A percentile compares a stretch with the other conserved stretches of the same genome.
Evolutionary conservation across 257 asterid genomes (phyloP).

Genomic region (Solanum peruvianum): DNA sequence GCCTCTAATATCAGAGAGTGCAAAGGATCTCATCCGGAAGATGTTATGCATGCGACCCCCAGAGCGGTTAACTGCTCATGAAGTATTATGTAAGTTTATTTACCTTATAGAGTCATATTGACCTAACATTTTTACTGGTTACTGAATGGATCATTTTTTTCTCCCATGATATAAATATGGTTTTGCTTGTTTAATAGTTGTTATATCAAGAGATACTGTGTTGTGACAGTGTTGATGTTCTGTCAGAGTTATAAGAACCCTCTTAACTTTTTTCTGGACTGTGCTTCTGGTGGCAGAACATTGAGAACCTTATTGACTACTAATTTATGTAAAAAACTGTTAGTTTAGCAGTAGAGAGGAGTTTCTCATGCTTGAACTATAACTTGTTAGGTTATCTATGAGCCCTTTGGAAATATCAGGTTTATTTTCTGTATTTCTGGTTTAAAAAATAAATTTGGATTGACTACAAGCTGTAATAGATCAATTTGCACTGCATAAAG

Average conservation of each 20-base stretch:
- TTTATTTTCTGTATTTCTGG: background rate
- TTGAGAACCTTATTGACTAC: background rate
- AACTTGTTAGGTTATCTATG: background rate
- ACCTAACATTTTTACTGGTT: background rate
- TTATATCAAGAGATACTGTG: background rate
- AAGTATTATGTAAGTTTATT: conserved; percentile 67
- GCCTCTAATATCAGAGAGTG: conserved; percentile 77
- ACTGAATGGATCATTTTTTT: background rate
- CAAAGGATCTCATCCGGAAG: conserved; percentile 68
- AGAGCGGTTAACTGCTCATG: conserved; percentile 72
- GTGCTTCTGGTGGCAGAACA: background rate
- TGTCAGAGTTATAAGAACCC: background rate
- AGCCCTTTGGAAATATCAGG: background rate
- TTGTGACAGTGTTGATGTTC: background rate
- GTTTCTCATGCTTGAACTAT: background rate
- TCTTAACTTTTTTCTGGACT: background rate
- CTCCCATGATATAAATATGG: background rate
- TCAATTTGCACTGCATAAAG: background rate
- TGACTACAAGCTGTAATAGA: background rate
- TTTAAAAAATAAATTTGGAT: background rate
- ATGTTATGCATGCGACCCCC: conserved; percentile 85
- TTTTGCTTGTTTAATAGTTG: background rate
- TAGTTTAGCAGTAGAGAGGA: background rate
- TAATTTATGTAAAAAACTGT: background rate
- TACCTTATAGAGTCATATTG: background rate